Percentiles rank a stretch among this genome's conserved stretches.
These are phyloP conservation scores for Aurantiochytrium sp. DNA, from an alignment of 108 stramenopile genomes.

Conservation along the genomic window DNA sequence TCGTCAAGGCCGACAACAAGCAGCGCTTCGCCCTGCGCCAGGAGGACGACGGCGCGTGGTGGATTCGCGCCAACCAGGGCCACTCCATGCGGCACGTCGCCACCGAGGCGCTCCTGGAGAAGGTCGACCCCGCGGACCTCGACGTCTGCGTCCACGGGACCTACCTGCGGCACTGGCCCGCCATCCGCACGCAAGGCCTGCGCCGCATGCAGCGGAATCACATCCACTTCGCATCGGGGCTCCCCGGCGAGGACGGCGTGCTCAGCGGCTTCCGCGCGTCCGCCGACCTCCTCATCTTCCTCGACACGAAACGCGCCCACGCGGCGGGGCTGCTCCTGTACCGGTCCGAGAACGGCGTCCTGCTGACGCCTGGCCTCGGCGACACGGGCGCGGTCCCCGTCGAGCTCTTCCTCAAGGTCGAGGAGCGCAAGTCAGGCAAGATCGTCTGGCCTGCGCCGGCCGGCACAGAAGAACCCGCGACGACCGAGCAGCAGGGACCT, in stretches of 20 bases:
- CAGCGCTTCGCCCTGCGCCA: not conserved
- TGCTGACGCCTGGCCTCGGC: not conserved
- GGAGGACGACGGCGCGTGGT: not conserved
- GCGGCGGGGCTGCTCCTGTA: not conserved
- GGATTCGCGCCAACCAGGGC: conserved; percentile 7
- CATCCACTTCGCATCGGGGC: not conserved
- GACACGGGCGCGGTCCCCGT: not conserved
- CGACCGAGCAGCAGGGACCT: too few species aligned
- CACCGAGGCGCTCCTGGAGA: not conserved
- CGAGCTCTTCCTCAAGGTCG: not conserved
- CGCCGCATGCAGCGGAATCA: not conserved
- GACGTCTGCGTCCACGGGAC: not conserved
- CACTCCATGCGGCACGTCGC: not conserved
- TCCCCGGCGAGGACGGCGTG: not conserved
- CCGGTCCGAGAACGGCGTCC: not conserved
- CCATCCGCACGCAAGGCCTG: not conserved
- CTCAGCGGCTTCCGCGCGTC: not conserved
- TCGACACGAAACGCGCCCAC: not conserved
- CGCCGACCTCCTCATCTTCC: not conserved
- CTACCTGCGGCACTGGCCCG: not conserved
- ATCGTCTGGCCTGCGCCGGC: not conserved
- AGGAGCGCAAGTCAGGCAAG: not conserved
- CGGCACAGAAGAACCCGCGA: not conserved
- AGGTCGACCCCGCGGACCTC: not conserved
- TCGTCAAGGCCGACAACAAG: not conserved